Evolutionary conservation across 257 asterid genomes (phyloP), one percentile per base, ranked within the genome.

Genomic region (Leonotis leonurus): DNA sequence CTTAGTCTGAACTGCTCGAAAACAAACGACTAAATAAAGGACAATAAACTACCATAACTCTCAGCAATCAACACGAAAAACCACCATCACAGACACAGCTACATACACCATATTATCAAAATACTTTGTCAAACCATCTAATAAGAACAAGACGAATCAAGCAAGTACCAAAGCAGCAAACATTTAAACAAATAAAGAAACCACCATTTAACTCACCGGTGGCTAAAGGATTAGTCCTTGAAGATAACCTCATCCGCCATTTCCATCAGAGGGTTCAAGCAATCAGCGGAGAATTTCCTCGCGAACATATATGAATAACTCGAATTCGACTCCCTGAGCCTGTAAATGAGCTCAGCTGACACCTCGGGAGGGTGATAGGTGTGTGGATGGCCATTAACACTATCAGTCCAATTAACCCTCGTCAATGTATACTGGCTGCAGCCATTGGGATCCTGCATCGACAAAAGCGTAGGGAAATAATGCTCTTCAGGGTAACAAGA

Each of bases 401-500:
- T 73, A 32, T 77, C 93, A 0, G 95, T 90, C 97, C 97, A 90
- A 77, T 90, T 87, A 37, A 90, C 96, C 65, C 85, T 70, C n/a
- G 97, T 90, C 57, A 90, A 62, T 49, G 98, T 85, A 54, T 61
- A 84, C 1, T 65, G 67, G 17, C 85, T 70, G 49, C 94, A 85
- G 3, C 86, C 85, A 11, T 79, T 71, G 3, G 81, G 82, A 81
- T 90, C 95, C 78, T 60, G 76, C 96, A 85, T 90, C 21, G 96
- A 79, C 40, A 90, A 32, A 54, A 90, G 74, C 0, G 97, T 90
- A 10, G 97, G 97, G 61, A 90, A 87, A 80, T 90, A 90, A 62
- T 90, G 97, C 74, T 90, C 97, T 69, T 90, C 97, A 0, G 97
- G 95, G 49, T 87, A 87, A 69, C 97, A 90, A 20, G 87, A 80